Conservation (phyloP, 352 stramenopile genomes). For the Peronosclerospora sorghi region DNA sequence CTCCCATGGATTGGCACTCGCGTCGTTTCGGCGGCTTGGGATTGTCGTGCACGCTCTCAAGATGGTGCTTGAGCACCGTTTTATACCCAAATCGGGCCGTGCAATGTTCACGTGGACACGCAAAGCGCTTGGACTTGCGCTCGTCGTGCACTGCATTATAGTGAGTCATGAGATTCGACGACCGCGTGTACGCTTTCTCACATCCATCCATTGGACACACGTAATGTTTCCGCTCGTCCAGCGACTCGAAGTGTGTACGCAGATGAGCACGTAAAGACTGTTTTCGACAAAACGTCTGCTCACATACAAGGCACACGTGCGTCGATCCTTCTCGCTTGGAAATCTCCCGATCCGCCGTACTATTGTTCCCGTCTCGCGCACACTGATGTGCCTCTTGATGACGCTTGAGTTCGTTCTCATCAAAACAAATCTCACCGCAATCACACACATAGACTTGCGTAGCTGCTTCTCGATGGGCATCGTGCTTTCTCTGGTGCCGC, state of each 20-base stretch:
- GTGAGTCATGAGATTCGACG: conserved; percentile 67
- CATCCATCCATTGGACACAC: conserved; percentile 48
- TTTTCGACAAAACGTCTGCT: conserved; percentile 34
- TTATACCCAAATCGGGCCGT: conserved; percentile 64
- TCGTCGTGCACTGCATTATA: conserved; percentile 60
- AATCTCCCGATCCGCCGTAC: background rate
- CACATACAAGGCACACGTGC: conserved; percentile 42
- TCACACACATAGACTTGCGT: conserved; percentile 42
- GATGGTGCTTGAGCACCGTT: conserved; percentile 48
- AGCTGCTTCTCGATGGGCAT: conserved; percentile 13
- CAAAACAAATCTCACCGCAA: conserved; percentile 50
- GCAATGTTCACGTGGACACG: conserved; percentile 47
- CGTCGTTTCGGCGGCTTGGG: conserved; percentile 18
- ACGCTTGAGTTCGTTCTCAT: conserved; percentile 24
- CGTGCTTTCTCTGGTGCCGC: conserved; percentile 37
- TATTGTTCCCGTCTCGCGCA: background rate
- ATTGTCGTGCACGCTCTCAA: conserved; percentile 50
- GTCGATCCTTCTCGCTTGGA: background rate
- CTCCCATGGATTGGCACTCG: conserved; percentile 16
- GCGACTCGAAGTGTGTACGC: conserved; percentile 46
- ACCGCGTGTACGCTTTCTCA: conserved; percentile 50
- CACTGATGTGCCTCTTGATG: conserved; percentile 34
- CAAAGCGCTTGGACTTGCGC: conserved; percentile 48
- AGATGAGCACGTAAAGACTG: conserved; percentile 50
- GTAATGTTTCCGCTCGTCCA: conserved; percentile 54